phyloP scores from a whole-genome alignment of 2,329 filamentous ascomycete species.

The Aureobasidium sp. region DNA sequence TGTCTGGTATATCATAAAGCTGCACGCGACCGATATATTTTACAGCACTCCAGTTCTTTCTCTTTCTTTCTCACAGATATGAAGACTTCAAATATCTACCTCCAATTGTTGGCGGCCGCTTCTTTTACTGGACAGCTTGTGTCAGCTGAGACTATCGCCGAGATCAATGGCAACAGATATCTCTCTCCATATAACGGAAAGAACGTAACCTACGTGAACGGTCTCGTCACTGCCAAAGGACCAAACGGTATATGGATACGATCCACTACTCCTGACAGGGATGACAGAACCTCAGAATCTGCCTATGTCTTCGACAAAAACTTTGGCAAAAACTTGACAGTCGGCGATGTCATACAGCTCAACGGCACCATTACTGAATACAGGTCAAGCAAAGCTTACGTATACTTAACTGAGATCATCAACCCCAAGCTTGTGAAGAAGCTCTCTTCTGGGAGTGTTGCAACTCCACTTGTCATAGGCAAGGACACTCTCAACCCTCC shows the following conservation, averaged over 20 bases:
- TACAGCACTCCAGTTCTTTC: not conserved
- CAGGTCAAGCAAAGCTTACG: conserved; percentile 61
- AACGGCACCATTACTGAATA: conserved; percentile 68
- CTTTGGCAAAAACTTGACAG: conserved; percentile 57
- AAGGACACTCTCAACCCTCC: conserved; percentile 64
- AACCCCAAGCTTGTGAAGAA: conserved; percentile 60
- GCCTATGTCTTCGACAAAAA: conserved; percentile 69
- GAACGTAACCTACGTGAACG: conserved; percentile 64
- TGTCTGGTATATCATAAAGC: not conserved
- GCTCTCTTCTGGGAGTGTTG: conserved; percentile 59
- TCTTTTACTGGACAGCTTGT: not conserved
- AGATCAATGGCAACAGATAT: conserved; percentile 73
- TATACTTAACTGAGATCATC: conserved; percentile 71
- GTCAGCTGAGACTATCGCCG: conserved; percentile 25
- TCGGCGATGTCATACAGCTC: conserved; percentile 70
- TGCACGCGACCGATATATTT: not conserved
- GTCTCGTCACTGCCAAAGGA: conserved; percentile 70
- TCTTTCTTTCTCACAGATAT: not conserved
- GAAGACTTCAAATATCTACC: not conserved
- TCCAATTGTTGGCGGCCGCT: not conserved
- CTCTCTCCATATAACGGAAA: conserved; percentile 67
- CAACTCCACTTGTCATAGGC: conserved; percentile 68
- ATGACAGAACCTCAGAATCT: conserved; percentile 67
- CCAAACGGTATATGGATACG: conserved; percentile 71
- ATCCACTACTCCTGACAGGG: conserved; percentile 62